These are phyloP conservation scores for Leucosporidium scottii DNA, from an alignment of 768 basidiomycete species.

Conservation along the genomic window DNA sequence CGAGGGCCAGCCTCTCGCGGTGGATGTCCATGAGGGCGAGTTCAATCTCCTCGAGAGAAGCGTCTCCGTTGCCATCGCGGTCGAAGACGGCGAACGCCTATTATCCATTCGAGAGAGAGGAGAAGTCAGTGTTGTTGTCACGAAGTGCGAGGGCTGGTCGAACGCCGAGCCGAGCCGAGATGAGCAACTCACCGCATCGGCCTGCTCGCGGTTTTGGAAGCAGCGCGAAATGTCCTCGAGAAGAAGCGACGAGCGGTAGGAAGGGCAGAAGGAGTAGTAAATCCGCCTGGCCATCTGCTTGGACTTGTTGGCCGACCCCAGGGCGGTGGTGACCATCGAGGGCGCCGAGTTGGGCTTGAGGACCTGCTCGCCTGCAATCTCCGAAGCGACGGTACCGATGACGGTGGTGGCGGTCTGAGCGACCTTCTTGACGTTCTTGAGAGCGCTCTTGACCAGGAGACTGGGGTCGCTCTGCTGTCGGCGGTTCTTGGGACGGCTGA, in stretches of 20 bases:
- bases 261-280: slow-evolving; percentile 64
- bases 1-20: slow-evolving; percentile 73
- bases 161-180: neutral
- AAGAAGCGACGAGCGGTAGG: slow-evolving; percentile 45
- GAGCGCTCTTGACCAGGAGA: slow-evolving; percentile 60
- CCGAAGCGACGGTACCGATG: slow-evolving; percentile 57
- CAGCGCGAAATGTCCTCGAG: slow-evolving; percentile 63
- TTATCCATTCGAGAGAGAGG: slow-evolving; percentile 42
- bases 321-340: slow-evolving; percentile 59
- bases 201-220: slow-evolving; percentile 56
- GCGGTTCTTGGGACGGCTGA: slow-evolving; percentile 43
- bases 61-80: slow-evolving; percentile 48
- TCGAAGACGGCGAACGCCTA: slow-evolving; percentile 46
- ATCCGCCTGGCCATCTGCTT: slow-evolving; percentile 70
- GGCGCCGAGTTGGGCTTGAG: slow-evolving; percentile 63
- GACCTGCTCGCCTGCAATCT: slow-evolving; percentile 57
- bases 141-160: no score
- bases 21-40: slow-evolving; percentile 56
- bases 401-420: slow-evolving; percentile 77
- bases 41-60: slow-evolving; percentile 57
- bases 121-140: neutral
- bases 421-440: slow-evolving; percentile 60
- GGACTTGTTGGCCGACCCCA: slow-evolving; percentile 73
- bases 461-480: slow-evolving; percentile 50
- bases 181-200: slow-evolving; percentile 21